phyloP scores from a whole-genome alignment of 2,329 filamentous ascomycete species.

The Paraphoma sp. region DNA sequence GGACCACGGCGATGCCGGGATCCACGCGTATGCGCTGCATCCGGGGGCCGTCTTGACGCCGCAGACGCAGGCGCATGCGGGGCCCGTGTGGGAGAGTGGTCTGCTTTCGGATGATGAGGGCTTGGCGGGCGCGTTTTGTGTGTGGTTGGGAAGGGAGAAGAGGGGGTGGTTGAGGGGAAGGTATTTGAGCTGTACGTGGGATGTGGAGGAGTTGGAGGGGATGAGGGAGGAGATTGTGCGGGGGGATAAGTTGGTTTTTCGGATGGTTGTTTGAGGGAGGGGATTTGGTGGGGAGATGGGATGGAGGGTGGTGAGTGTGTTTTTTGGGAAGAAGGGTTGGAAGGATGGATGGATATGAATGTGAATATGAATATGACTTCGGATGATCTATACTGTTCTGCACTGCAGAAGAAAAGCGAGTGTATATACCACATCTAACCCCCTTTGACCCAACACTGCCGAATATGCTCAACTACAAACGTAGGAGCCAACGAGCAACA shows the following conservation, averaged over 20 bases:
- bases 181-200: constrained; percentile 32
- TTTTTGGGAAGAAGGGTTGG: no score
- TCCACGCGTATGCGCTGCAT: constrained; percentile 29
- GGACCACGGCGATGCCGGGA: constrained; percentile 42
- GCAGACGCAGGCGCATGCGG: constrained; percentile 4
- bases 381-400: no score
- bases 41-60: constrained; percentile 33
- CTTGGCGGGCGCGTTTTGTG: constrained; percentile 19
- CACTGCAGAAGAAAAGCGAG: neutral
- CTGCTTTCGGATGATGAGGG: neutral
- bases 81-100: neutral
- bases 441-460: neutral
- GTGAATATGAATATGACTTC: no score
- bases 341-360: no score
- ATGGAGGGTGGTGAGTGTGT: neutral
- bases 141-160: constrained; percentile 29
- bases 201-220: constrained; percentile 26
- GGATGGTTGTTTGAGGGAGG: constrained; percentile 13
- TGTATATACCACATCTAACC: neutral
- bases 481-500: neutral
- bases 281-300: neutral
- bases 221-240: constrained; percentile 30
- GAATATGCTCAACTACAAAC: neutral
- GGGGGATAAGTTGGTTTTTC: constrained; percentile 30
- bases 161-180: constrained; percentile 30